Evolutionary conservation across 73 alveolate species (phyloP).

Genomic region (Uronychia setigera): DNA sequence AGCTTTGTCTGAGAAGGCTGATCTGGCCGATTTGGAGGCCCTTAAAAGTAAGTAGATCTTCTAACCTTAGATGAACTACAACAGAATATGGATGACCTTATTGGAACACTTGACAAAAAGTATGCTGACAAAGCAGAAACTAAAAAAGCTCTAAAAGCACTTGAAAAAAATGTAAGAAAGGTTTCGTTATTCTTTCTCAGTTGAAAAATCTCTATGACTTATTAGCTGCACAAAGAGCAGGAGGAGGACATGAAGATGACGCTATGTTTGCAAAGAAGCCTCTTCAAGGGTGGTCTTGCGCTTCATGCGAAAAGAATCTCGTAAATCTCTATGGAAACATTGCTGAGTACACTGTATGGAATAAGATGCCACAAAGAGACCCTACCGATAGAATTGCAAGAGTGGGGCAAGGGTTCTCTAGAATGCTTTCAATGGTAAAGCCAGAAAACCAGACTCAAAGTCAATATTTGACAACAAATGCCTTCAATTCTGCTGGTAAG

Average conservation of each 20-base stretch:
- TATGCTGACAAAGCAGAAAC: slow-evolving; percentile 89
- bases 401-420: slow-evolving; percentile 75
- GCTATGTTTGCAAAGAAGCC: slow-evolving; percentile 93
- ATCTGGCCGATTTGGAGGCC: slow-evolving; percentile 41
- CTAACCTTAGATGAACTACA: slow-evolving; percentile 14
- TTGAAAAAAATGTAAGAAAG: slow-evolving; percentile 7
- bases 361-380: slow-evolving; percentile 77
- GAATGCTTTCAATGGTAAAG: slow-evolving; percentile 65
- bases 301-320: slow-evolving; percentile 87
- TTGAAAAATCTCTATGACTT: not conserved
- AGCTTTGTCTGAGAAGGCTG: slow-evolving; percentile 37
- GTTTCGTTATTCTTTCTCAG: not conserved
- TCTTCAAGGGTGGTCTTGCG: slow-evolving; percentile 88
- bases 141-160: slow-evolving; percentile 3
- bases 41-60: slow-evolving; percentile 5
- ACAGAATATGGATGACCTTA: slow-evolving; percentile 63
- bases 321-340: slow-evolving; percentile 67
- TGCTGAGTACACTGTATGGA: slow-evolving; percentile 82
- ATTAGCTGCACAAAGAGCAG: not conserved
- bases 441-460: slow-evolving; percentile 37
- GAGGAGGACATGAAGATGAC: slow-evolving; percentile 76
- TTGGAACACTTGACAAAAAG: slow-evolving; percentile 68
- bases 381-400: slow-evolving; percentile 86
- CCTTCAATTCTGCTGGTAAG: not conserved
- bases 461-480: not conserved